Conservation (phyloP, 331 rosid species). For the Quercus tomentella region DNA sequence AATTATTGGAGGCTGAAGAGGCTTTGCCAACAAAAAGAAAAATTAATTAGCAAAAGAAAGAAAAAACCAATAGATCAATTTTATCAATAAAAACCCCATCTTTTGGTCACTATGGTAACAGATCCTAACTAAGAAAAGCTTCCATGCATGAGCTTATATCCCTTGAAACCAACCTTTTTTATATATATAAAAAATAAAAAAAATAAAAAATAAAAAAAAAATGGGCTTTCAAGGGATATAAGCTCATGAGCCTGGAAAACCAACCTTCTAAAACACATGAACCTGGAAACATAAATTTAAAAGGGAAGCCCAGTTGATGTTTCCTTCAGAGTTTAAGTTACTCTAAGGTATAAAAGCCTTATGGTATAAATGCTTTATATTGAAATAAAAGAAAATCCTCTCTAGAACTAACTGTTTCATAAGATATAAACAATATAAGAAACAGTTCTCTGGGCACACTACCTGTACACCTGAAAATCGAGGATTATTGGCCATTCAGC, state of each 20-base stretch:
- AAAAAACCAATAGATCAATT: background rate
- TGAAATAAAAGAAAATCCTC: background rate
- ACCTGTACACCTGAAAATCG: constrained; percentile 82
- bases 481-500: constrained; percentile 72
- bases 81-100: background rate
- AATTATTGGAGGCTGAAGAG: constrained; percentile 64
- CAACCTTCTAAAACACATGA: background rate
- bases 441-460: constrained; percentile 7
- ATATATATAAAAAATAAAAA: too few relatives aligned
- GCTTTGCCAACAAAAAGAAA: constrained; percentile 34
- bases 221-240: too few relatives aligned
- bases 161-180: background rate
- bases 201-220: too few relatives aligned
- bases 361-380: background rate
- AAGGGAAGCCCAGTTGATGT: background rate
- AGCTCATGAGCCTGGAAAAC: background rate
- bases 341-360: background rate
- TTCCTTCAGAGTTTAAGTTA: background rate
- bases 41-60: background rate
- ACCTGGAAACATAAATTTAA: background rate
- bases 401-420: background rate
- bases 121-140: background rate
- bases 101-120: background rate
- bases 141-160: background rate
- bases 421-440: background rate